phyloP scores from a whole-genome alignment of 1,284 basidiomycete genomes.

The Trichosporon sp. region DNA sequence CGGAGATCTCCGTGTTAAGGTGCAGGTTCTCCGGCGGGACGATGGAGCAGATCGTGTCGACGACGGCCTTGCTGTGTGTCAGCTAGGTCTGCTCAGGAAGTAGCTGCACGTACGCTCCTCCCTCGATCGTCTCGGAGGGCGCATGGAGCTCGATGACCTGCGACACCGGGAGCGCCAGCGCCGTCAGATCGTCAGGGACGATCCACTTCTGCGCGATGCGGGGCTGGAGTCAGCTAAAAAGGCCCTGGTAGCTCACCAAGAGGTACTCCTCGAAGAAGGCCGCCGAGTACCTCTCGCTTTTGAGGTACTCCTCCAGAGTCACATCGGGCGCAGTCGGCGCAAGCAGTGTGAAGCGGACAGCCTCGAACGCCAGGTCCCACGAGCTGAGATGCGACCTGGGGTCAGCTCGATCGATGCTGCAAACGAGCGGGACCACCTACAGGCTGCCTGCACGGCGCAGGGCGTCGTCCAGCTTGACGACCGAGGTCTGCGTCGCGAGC shows the following conservation, averaged over 20 bases:
- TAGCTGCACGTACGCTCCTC: conserved; percentile 58
- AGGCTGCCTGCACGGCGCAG: not conserved
- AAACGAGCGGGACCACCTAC: not conserved
- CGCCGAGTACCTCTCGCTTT: conserved; percentile 63
- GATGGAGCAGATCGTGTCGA: conserved; percentile 60
- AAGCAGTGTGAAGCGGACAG: conserved; percentile 65
- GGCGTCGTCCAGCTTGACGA: conserved; percentile 5
- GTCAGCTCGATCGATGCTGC: not conserved
- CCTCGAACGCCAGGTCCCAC: conserved; percentile 73
- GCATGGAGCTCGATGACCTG: conserved; percentile 1
- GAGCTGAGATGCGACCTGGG: conserved; percentile 58
- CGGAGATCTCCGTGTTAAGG: conserved; percentile 57
- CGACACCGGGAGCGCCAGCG: conserved; percentile 13
- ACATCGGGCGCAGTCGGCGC: conserved; percentile 44
- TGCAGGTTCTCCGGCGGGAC: conserved; percentile 59
- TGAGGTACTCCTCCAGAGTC: conserved; percentile 67
- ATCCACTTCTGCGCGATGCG: conserved; percentile 14
- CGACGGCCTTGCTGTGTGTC: conserved; percentile 56
- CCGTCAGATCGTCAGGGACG: conserved; percentile 14
- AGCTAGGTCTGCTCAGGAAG: conserved; percentile 17
- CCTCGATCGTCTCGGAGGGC: conserved; percentile 54
- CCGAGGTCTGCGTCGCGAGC: conserved; percentile 50
- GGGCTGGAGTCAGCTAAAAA: conserved; percentile 9
- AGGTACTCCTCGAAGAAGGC: conserved; percentile 73
- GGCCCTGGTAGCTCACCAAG: conserved; percentile 55